Conservation (phyloP, 257 asterid species). For the Solanum megistacrolobum region DNA sequence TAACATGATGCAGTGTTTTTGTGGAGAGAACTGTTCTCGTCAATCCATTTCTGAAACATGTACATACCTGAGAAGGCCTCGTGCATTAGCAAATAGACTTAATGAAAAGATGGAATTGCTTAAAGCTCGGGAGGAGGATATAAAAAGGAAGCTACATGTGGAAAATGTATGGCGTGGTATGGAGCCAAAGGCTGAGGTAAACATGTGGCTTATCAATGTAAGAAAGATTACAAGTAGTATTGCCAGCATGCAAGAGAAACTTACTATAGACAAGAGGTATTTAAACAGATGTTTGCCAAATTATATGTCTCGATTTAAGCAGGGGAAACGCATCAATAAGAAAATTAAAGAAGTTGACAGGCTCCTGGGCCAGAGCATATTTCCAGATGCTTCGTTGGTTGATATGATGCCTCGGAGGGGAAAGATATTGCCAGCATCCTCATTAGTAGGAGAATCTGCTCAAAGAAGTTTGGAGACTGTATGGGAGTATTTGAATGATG, state of each 20-base stretch:
- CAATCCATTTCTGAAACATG: slow-evolving; percentile 2
- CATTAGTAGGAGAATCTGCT: slow-evolving; percentile 14
- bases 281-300: slow-evolving; percentile 14
- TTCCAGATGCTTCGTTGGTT: neutral
- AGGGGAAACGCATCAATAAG: slow-evolving; percentile 4
- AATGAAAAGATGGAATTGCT: slow-evolving; percentile 9
- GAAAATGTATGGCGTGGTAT: neutral
- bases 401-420: slow-evolving; percentile 10
- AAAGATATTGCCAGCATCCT: slow-evolving; percentile 5
- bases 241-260: neutral
- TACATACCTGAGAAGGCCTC: slow-evolving; percentile 1
- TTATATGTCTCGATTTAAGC: slow-evolving; percentile 4
- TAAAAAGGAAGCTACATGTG: neutral
- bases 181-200: slow-evolving; percentile 20
- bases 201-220: slow-evolving; percentile 16
- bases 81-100: neutral
- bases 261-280: neutral
- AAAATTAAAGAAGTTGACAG: slow-evolving; percentile 6
- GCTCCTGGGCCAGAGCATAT: slow-evolving; percentile 6
- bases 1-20: slow-evolving; percentile 8
- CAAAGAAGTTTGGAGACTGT: neutral
- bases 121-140: slow-evolving; percentile 14
- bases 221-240: neutral
- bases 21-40: slow-evolving; percentile 6
- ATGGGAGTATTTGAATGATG: slow-evolving; percentile 10